Base-by-base conservation (phyloP, 495 filamentous ascomycete species). In the Trichoderma orchidacearum region DNA sequence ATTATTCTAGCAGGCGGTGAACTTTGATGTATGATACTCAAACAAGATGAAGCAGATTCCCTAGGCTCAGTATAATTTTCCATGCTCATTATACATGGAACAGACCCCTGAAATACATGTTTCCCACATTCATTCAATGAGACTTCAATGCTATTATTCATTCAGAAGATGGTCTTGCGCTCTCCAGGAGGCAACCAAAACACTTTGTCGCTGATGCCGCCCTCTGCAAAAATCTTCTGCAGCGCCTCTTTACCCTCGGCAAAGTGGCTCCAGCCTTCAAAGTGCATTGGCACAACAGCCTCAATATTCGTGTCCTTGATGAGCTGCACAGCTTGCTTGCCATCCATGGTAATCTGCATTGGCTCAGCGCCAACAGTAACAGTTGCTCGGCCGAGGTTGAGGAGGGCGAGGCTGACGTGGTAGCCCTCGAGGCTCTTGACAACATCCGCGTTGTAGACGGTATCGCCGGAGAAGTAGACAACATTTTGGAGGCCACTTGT, bases 381-480 rank as follows among this genome's bases (percentile, higher is more conserved):
- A 15, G 58, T 35, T 8, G 65, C 72, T 18, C 63, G 65, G 36
- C 72, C 72, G 9, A 70, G 60, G 55, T 75, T 73, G 30, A 75
- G 58, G 25, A 73, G 56, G 12, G 70, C 72, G 18, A 68, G 59
- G 3, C 64, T 63, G 18, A 73, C 59, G 51, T 72, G 70, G 56
- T 60, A 75, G 12, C 64, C 62, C 21, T 59, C 55, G 52, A 74
- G 52, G 28, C 53, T 66, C 53, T 63, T 53, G 11, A 58, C 55
- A 17, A 80, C 58, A 54, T 77, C 75, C 0, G 69, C 63, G 15
- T 80, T 62, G 57, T 80, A 78, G 0, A 80, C 67, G 0, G 78
- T 82, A 53, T 82, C 79, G 1, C 78, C 78, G 0, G 76, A 73
- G 63, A 82, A 77, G 59, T 76, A 82, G 30, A 82, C 71, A 0